These are phyloP conservation scores for Alternaria triticina DNA, from an alignment of 2,329 filamentous ascomycete genomes.

Conservation along the genomic window DNA sequence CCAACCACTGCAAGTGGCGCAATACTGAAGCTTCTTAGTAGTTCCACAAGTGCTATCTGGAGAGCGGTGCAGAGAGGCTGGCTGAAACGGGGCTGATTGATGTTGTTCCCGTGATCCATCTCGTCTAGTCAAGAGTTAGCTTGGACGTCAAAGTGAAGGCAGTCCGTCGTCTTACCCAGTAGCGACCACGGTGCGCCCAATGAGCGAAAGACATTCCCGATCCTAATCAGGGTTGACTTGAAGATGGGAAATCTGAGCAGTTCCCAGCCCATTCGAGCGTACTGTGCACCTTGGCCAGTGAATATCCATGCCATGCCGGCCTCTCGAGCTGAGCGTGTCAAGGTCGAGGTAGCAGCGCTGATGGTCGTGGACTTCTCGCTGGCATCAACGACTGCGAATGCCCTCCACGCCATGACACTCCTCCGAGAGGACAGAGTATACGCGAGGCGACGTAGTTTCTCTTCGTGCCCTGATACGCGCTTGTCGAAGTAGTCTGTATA, in stretches of 20 bases:
- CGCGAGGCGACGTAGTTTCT: neutral
- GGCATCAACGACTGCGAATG: neutral
- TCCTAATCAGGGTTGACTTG: neutral
- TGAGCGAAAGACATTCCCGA: neutral
- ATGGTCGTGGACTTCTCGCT: neutral
- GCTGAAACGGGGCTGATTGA: constrained; percentile 11
- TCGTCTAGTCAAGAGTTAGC: neutral
- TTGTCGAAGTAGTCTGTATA: neutral
- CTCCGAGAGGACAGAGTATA: neutral
- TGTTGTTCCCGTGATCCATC: neutral
- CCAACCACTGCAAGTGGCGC: constrained; percentile 22
- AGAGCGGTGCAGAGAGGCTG: constrained; percentile 29
- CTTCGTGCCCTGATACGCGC: neutral
- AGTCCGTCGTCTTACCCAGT: neutral
- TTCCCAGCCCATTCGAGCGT: neutral
- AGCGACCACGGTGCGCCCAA: neutral
- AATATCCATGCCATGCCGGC: neutral
- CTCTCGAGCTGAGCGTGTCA: neutral
- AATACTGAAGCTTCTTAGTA: constrained; percentile 21
- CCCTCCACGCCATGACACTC: neutral
- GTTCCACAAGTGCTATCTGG: constrained; percentile 29
- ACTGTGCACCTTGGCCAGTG: neutral
- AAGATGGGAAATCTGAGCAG: neutral
- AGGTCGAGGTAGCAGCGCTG: neutral
- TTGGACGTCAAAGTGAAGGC: neutral